Conservation (phyloP, 306 rosid genomes). For the Castanopsis chinensis region DNA sequence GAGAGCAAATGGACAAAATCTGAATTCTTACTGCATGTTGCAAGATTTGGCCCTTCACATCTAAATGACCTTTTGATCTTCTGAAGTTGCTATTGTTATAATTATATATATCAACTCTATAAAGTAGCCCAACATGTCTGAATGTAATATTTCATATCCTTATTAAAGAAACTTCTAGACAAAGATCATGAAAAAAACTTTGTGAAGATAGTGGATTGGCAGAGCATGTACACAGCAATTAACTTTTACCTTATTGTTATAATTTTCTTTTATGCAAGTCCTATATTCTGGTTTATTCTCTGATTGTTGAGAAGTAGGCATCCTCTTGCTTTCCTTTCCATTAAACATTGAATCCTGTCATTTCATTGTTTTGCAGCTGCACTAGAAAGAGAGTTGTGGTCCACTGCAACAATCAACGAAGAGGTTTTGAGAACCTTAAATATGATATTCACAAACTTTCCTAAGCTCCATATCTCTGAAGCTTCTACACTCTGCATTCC, state of each 20-base stretch:
- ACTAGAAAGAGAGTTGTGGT: constrained; percentile 91
- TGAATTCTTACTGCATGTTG: background rate
- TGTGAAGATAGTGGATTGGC: background rate
- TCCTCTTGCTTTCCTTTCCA: background rate
- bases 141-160: background rate
- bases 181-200: background rate
- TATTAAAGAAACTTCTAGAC: background rate
- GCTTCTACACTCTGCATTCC: constrained; percentile 97
- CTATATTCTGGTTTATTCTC: background rate
- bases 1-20: too few relatives aligned
- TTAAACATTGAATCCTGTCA: constrained; percentile 7
- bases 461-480: constrained; percentile 91
- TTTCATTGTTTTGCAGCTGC: constrained; percentile 70
- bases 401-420: constrained; percentile 85
- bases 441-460: constrained; percentile 85
- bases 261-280: background rate
- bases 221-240: background rate
- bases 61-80: background rate
- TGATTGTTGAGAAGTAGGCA: background rate
- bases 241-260: background rate
- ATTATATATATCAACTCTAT: background rate
- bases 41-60: background rate
- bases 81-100: background rate
- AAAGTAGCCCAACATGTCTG: background rate
- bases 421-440: constrained; percentile 87